Percentiles rank a stretch among this genome's conserved stretches.
Evolutionary conservation across 1,284 basidiomycete species (phyloP).

Genomic region (Fomitopsis schrenkii): DNA sequence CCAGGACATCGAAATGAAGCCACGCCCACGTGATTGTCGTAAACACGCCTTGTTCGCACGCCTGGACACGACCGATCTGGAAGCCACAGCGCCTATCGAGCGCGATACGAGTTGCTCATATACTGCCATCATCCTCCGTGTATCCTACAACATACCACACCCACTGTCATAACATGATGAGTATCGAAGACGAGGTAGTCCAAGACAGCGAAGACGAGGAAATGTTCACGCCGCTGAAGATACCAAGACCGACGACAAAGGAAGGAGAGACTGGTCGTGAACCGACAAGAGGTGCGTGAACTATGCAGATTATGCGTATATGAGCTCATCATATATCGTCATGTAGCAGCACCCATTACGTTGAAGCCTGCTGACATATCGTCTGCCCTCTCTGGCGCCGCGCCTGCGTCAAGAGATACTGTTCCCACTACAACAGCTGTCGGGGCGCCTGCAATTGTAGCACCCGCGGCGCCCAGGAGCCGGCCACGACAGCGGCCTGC

Average conservation of each 20-base stretch:
- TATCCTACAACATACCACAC: background rate
- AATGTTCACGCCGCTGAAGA: background rate
- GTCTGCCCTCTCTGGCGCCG: background rate
- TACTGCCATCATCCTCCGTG: background rate
- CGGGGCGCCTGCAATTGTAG: background rate
- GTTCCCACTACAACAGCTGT: background rate
- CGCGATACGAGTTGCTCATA: background rate
- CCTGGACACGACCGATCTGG: background rate
- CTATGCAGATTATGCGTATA: background rate
- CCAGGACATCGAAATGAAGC: background rate
- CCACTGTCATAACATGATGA: background rate
- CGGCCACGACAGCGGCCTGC: slow-evolving; percentile 21
- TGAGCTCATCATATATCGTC: background rate
- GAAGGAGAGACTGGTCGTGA: background rate
- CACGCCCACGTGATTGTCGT: slow-evolving; percentile 4
- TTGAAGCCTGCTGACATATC: background rate
- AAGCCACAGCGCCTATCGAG: background rate
- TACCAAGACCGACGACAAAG: background rate
- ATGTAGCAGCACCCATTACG: background rate
- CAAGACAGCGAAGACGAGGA: slow-evolving; percentile 25
- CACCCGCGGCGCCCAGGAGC: background rate
- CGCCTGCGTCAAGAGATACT: background rate
- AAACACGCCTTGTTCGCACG: background rate
- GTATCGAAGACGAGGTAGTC: slow-evolving; percentile 13
- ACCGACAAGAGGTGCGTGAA: background rate